Evolutionary conservation across 2,329 filamentous ascomycete species (phyloP).

Genomic region (Sclerotinia glacialis): DNA sequence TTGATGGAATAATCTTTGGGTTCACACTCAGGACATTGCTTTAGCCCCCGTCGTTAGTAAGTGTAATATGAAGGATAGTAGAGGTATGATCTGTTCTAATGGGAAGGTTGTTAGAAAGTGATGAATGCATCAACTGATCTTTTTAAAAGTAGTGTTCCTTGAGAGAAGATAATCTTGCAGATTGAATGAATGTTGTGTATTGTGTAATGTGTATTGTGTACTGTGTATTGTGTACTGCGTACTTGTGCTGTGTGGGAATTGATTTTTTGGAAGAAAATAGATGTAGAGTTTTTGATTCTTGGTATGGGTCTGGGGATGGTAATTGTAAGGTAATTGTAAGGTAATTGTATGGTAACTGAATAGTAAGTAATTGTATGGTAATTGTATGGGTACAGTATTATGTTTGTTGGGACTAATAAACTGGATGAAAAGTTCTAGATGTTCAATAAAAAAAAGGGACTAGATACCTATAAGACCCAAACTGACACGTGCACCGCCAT

Average conservation of each 20-base stretch:
- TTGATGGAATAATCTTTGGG: constrained; percentile 24
- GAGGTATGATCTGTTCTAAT: constrained; percentile 5
- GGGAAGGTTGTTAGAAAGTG: constrained; percentile 5
- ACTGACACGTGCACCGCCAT: constrained; percentile 3
- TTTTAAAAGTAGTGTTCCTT: constrained; percentile 18
- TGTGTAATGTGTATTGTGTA: background rate
- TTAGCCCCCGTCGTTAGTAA: constrained; percentile 31
- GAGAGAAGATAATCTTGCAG: constrained; percentile 22
- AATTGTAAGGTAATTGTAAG: background rate
- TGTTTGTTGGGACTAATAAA: background rate
- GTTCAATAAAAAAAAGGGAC: constrained; percentile 10
- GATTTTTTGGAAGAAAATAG: background rate
- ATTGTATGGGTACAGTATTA: background rate
- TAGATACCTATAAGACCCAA: background rate
- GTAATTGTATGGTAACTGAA: too few species aligned
- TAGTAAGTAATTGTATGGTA: background rate
- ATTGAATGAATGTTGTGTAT: constrained; percentile 1
- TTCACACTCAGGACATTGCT: constrained; percentile 36
- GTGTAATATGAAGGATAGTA: constrained; percentile 25
- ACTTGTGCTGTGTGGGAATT: background rate
- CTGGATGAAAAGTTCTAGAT: background rate
- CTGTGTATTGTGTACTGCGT: constrained; percentile 1
- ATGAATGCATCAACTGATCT: constrained; percentile 23
- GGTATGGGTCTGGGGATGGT: background rate
- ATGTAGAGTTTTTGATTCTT: constrained; percentile 9